Evolutionary conservation across 208 protist genomes (phyloP).

Genomic region (Leishmania turanica): DNA sequence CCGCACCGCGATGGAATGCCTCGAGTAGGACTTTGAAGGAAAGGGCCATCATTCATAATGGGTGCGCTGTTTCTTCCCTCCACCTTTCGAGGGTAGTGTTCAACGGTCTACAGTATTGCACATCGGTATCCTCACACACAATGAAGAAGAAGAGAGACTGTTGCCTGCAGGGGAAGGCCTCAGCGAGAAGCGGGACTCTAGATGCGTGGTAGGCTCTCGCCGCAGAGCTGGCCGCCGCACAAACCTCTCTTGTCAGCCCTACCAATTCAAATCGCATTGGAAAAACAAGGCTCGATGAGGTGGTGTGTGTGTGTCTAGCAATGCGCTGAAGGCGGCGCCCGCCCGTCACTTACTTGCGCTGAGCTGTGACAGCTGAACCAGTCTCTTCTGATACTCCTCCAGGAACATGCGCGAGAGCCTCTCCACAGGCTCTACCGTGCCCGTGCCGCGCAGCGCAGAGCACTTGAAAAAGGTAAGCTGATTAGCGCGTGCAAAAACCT

Average conservation of each 20-base stretch:
- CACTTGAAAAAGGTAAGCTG: constrained; percentile 86
- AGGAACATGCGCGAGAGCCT: constrained; percentile 70
- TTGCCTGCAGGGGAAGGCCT: neutral
- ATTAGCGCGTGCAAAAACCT: constrained; percentile 74
- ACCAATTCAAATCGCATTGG: neutral
- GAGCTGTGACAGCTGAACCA: constrained; percentile 26
- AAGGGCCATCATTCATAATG: neutral
- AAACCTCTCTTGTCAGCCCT: neutral
- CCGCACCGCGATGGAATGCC: neutral
- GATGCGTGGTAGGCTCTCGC: neutral
- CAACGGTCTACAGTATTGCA: constrained; percentile 7
- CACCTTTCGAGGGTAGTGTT: neutral
- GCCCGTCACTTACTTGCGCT: neutral
- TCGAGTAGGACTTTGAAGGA: neutral
- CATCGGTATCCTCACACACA: neutral
- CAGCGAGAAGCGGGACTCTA: neutral
- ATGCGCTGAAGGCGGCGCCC: neutral
- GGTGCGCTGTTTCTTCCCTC: neutral
- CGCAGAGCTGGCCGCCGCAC: neutral
- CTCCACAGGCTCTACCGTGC: constrained; percentile 82
- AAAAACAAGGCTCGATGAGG: neutral
- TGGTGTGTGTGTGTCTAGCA: neutral
- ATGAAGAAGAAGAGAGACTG: constrained; percentile 1
- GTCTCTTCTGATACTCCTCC: constrained; percentile 74
- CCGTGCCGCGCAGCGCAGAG: constrained; percentile 83